Evolutionary conservation across 495 filamentous ascomycete genomes (phyloP), one percentile per base, ranked within the genome.

Genomic region (Hypomontagnella submonticulosa): DNA sequence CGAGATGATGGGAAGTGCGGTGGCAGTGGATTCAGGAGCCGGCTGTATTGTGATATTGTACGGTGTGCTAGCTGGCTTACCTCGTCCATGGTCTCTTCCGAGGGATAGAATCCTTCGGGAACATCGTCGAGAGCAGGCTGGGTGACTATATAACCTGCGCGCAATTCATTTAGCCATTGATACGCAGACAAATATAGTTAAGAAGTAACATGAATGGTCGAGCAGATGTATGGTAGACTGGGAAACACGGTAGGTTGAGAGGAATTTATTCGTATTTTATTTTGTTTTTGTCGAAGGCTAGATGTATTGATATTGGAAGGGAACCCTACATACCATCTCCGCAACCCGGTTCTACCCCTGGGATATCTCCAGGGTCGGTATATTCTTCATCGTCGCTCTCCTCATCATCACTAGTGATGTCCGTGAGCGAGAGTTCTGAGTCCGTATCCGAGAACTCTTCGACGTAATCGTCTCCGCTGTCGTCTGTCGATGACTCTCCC

Each of bases 51-150:
- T 11, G 2, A 38, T 38, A 48, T 48, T 54, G 34, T 67, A n/a
- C 13, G 4, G 8, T 3, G 15, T 2, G 48, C 7, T 15, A 4
- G 48, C 7, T 15, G 55, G 48, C 62, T 64, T 46, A 74, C 71
- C 49, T 83, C 80, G 54, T 83, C 76, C 57, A 79, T 69, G 0
- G 79, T 81, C 37, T 83, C 81, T 11, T 74, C 42, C 2, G 73
- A 80, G 1, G 84, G 84, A 61, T 93, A 96, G 71, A 94, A 95
- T 36, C 88, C 89, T 4, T 88, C 84, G n/a, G 87, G 83, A 0
- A 95, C 87, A 61, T 97, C 93, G 58, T 96, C 90, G 19, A 95
- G 85, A 0, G 92, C 92, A 2, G 93, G 93, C 65, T 97, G 92
- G 1, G 92, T 96, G 20, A 96, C 86, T 52, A 91, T 83, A 61